Conservation (phyloP, 805 yeast species). For the Ogataea trehaloabstinens region DNA sequence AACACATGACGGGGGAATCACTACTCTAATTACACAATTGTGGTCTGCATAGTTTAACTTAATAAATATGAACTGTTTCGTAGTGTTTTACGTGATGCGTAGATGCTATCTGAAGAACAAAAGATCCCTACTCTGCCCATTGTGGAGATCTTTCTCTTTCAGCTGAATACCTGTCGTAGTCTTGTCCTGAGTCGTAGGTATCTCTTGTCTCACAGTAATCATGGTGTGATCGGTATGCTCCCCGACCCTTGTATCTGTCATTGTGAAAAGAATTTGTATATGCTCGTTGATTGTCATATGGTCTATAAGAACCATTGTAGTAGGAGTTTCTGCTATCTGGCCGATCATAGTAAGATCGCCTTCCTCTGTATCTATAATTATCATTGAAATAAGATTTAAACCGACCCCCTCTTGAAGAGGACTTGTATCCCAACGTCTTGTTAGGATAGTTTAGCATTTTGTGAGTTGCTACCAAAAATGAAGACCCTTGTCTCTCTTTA, state of each 20-base stretch:
- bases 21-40: constrained; percentile 57
- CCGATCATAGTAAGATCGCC: constrained; percentile 7
- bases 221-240: too few species aligned
- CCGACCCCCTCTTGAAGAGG: constrained; percentile 18
- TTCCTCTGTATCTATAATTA: constrained; percentile 9
- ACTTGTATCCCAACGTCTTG: too few species aligned
- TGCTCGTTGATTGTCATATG: too few species aligned
- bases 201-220: too few species aligned
- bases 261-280: too few species aligned
- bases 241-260: too few species aligned
- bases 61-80: constrained; percentile 2
- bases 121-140: constrained; percentile 19
- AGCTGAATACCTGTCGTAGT: too few species aligned
- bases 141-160: constrained; percentile 22
- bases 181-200: too few species aligned
- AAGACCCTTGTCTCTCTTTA: constrained; percentile 27
- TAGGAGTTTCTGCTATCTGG: constrained; percentile 4
- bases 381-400: constrained; percentile 15
- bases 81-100: constrained; percentile 2
- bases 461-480: too few species aligned
- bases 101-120: too few species aligned
- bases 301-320: constrained; percentile 5
- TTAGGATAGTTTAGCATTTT: too few species aligned
- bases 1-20: constrained; percentile 76
- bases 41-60: constrained; percentile 57